phyloP scores from a whole-genome alignment of 805 yeast genomes.

The Zygosaccharomyces kombuchaensis region DNA sequence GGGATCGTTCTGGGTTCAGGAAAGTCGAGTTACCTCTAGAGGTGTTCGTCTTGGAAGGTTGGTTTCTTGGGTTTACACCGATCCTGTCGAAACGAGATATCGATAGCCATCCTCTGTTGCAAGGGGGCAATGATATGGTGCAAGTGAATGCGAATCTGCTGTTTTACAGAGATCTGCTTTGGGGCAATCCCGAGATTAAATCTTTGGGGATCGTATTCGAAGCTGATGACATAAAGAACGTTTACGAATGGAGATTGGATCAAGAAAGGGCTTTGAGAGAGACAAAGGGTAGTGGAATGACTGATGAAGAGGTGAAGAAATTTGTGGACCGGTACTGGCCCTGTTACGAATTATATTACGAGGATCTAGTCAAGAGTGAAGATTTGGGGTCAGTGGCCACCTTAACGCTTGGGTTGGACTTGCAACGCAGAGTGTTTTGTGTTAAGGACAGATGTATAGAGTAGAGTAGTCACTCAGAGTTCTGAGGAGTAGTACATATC shows the following conservation, averaged over 20 bases:
- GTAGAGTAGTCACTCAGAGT: constrained; percentile 6
- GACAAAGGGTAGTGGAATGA: constrained; percentile 69
- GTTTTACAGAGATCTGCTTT: constrained; percentile 43
- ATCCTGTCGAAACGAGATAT: constrained; percentile 30
- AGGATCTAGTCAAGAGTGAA: constrained; percentile 37
- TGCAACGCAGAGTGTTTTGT: constrained; percentile 23
- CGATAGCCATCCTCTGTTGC: constrained; percentile 15
- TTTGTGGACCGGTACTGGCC: constrained; percentile 89
- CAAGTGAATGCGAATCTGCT: constrained; percentile 50
- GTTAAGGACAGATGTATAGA: constrained; percentile 13
- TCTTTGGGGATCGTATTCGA: constrained; percentile 60
- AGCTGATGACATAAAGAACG: constrained; percentile 56
- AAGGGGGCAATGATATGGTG: constrained; percentile 30
- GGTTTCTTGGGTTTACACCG: constrained; percentile 80
- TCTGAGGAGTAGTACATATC: constrained; percentile 12
- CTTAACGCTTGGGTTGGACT: constrained; percentile 30
- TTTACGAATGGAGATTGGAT: constrained; percentile 74
- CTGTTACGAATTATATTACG: constrained; percentile 66
- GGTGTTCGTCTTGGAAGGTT: constrained; percentile 81
- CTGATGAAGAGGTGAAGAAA: constrained; percentile 56
- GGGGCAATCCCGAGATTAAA: constrained; percentile 47
- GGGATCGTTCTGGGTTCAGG: constrained; percentile 55
- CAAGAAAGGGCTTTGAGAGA: constrained; percentile 38
- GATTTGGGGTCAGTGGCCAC: constrained; percentile 28
- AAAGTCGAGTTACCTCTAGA: constrained; percentile 43